Evolutionary conservation across 306 rosid species (phyloP), one percentile per base, ranked within the genome.

Genomic region (Castanea crenata): DNA sequence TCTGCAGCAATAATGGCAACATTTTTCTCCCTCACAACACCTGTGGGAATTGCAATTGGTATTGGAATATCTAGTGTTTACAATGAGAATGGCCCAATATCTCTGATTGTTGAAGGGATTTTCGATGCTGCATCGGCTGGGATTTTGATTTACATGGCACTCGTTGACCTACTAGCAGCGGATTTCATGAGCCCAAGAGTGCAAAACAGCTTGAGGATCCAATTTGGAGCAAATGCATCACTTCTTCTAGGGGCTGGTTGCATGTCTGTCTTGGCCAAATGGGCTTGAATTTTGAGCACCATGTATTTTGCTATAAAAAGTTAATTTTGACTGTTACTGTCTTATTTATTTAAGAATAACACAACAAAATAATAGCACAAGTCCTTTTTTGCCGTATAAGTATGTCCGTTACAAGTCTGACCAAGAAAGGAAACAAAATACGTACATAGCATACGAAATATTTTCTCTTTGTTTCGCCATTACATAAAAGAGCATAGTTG

Each of bases 161-260:
- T 93, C 13, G 97, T 93, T 34, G 97, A 93, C 14, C 74, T 93
- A 0, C 62, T 93, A 14, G 96, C 94, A 20, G 97, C 92, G 13
- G 92, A 93, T 88, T 89, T 91, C 69, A 93, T 89, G 96, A 87
- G 46, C 76, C 88, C 89, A 1, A 88, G 69, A 67, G 71, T 91
- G 83, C 96, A 91, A 46, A 80, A n/a, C 51, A 88, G 87, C 75
- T 25, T 41, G 23, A 89, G 51, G 71, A 83, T 93, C 5, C 91
- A 82, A 35, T 0, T 84, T 0, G 87, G 89, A 25, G 92, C 97
- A 16, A 83, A 91, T 80, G 5, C 79, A 18, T 88, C 92, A 2
- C 96, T 93, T 21, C 90, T 91, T 64, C 72, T 93, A 23, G 94
- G 97, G 29, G 85, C 96, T 58, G 92, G 88, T 32, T 92, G 77